A percentile compares a stretch with the other conserved stretches of the same genome.
Evolutionary conservation across 2,329 filamentous ascomycete genomes (phyloP).

Genomic region (Monilinia fructicola): DNA sequence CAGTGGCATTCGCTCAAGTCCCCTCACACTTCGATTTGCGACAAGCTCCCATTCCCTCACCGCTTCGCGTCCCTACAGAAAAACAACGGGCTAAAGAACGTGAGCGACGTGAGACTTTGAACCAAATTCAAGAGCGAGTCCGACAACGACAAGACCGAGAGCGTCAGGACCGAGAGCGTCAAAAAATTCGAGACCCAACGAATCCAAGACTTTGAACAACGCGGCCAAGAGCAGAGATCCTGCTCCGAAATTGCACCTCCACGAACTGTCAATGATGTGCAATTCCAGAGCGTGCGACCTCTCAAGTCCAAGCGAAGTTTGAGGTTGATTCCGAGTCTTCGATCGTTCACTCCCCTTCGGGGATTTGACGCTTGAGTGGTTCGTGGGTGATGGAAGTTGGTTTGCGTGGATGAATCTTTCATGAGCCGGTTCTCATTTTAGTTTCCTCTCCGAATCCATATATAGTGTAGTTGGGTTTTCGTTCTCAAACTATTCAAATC

Average conservation of each 20-base stretch:
- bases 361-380: background rate
- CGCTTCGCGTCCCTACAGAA: background rate
- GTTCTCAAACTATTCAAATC: background rate
- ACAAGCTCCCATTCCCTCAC: no score
- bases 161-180: background rate
- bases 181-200: background rate
- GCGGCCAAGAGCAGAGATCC: background rate
- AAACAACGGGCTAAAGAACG: background rate
- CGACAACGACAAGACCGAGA: background rate
- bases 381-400: background rate
- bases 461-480: no score
- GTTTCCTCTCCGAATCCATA: no score
- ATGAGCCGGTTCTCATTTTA: background rate
- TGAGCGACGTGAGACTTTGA: background rate
- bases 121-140: background rate
- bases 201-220: background rate
- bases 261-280: background rate
- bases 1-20: background rate
- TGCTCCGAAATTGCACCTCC: background rate
- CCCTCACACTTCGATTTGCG: slow-evolving; percentile 3
- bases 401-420: background rate
- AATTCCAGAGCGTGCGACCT: slow-evolving; percentile 2
- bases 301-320: background rate
- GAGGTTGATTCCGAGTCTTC: background rate
- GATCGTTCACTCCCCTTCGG: background rate